Base-by-base conservation (phyloP, 352 stramenopile genomes). In the Aphanomyces euteiches region DNA sequence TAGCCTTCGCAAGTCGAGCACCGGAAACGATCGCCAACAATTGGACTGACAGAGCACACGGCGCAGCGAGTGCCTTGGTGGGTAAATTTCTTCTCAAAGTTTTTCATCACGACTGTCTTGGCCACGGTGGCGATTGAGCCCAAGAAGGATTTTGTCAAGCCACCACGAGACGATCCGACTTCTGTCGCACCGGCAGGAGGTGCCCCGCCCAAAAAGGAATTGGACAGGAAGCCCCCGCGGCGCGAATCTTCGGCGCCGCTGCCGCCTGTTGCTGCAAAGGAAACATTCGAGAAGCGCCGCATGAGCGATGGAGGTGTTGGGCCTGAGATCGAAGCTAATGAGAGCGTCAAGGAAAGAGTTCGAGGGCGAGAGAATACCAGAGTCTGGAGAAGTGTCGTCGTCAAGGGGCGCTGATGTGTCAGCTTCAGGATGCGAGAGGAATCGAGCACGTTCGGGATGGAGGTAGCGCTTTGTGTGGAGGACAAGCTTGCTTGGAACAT, bases 61-160 rank as follows among this genome's bases (percentile, higher is more conserved):
- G 91, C 83, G 72, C 86, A 93, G 57, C 77, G 87, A 45, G 85
- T 89, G 56, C 84, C 84, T 63, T 90, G 83, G 75, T 93, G 85
- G 53, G 76, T 78, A 75, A 78, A 82, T 72, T 93, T 93, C 61
- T 72, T 67, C 17, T 72, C 54, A 56, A 67, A 67, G n/a, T 66
- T 47, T 34, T 66, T 67, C 36, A 69, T 63, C 61, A 90, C 81
- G 71, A 82, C 82, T 47, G 89, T 81, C 5, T 81, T 85, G n/a
- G 82, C 80, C 17, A 80, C 79, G 45, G 90, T 80, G 34, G 84
- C 84, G 75, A 56, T 56, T 21, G 53, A 56, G 6, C 64, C 64
- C 17, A 70, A 37, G 47, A 70, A 61, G 38, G 64, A 61, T 36
- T 70, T 70, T 34, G 64, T 43, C 4, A 61, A 39, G n/a, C 64